These are phyloP conservation scores for Candida boleticola DNA, from an alignment of 805 yeast genomes.

Conservation along the genomic window DNA sequence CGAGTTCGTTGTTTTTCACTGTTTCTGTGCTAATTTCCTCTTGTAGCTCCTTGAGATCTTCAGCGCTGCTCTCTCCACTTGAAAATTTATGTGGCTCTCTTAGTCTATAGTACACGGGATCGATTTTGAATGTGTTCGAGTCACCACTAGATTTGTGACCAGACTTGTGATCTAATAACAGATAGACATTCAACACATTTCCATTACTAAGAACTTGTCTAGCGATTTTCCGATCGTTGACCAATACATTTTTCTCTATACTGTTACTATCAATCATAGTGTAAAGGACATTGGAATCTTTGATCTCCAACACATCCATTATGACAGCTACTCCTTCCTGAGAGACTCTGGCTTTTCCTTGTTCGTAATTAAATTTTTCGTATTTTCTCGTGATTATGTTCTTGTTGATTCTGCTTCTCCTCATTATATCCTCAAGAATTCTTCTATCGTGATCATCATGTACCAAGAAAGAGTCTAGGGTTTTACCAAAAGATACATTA, in stretches of 20 bases:
- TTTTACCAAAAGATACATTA: slow-evolving; percentile 50
- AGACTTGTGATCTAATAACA: slow-evolving; percentile 44
- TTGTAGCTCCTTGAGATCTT: slow-evolving; percentile 14
- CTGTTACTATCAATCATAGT: slow-evolving; percentile 60
- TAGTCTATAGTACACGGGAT: slow-evolving; percentile 49
- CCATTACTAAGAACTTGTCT: slow-evolving; percentile 28
- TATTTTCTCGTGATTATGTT: slow-evolving; percentile 50
- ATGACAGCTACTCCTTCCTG: slow-evolving; percentile 43
- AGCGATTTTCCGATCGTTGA: slow-evolving; percentile 51
- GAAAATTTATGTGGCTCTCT: slow-evolving; percentile 29
- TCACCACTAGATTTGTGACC: slow-evolving; percentile 40
- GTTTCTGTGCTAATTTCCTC: slow-evolving; percentile 16
- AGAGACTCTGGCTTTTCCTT: slow-evolving; percentile 23
- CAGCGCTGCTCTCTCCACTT: slow-evolving; percentile 10
- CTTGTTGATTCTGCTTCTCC: slow-evolving; percentile 20
- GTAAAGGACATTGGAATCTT: slow-evolving; percentile 53
- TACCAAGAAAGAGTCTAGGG: slow-evolving; percentile 66
- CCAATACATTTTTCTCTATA: slow-evolving; percentile 59
- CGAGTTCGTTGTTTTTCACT: slow-evolving; percentile 12
- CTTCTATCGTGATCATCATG: slow-evolving; percentile 57
- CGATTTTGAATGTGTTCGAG: slow-evolving; percentile 43
- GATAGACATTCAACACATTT: slow-evolving; percentile 36
- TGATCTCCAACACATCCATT: slow-evolving; percentile 58
- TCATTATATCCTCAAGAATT: slow-evolving; percentile 30
- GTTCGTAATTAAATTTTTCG: slow-evolving; percentile 55